Base-by-base conservation (phyloP, 305 asterid species). In the Rubia peregrina region DNA sequence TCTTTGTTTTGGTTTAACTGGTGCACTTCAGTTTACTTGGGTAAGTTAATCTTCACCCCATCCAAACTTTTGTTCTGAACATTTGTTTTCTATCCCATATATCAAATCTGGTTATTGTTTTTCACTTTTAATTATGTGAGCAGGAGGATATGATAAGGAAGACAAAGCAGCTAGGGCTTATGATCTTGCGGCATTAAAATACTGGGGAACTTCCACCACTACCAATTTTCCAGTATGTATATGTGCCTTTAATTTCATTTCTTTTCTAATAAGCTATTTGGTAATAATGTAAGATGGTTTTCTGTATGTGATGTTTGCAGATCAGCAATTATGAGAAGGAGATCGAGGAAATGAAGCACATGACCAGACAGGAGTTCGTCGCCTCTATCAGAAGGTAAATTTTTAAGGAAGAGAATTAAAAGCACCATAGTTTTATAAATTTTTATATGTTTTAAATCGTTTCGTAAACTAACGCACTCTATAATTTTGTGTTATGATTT, bases 311-410 rank as follows among this genome's bases (percentile, higher is more conserved):
- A 38, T 38, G 38, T 66, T 68, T 77, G 69, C 81, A 92, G 96
- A 88, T 90, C 38, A 90, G 79, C 76, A 87, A 82, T 86, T 92
- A 92, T 76, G 98, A 92, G 84, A 92, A 87, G 73, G 98, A 92
- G 78, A 16, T 89, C 1, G 98, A 92, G 71, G 98, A 90, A 33
- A 92, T 92, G 98, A 92, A 92, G 70, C 73, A 90, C 67, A 90
- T 92, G 98, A 92, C 98, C 0, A 83, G 98, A 44, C 98, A 92
- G 75, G 98, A 92, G 83, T 92, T 90, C 78, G 98, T 92, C 71
- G 98, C 97, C 44, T 85, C 97, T 4, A 88, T 92, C 16, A 82
- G 98, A 83, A 89, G 98, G 98, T 88, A 77, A 8, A 10, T 8
- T 59, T 24, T 9, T 5, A 7, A 21, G 0, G 3, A 11, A 51